Evolutionary conservation across 306 rosid species (phyloP).

Genomic region (Cucurbita argyrosperma): DNA sequence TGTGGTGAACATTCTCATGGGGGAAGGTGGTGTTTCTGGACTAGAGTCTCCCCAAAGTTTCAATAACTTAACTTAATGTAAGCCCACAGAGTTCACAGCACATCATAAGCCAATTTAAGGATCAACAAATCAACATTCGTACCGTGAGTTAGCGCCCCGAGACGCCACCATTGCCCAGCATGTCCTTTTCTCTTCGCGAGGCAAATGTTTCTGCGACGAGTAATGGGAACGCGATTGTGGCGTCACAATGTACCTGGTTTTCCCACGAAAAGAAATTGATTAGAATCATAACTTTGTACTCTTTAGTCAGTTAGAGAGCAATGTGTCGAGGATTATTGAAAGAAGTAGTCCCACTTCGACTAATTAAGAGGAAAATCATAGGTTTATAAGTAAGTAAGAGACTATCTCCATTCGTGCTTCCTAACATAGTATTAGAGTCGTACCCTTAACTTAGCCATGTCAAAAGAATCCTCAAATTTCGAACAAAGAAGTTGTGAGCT

Average conservation of each 20-base stretch:
- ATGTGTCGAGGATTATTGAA: no score
- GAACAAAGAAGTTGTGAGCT: no score
- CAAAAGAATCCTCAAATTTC: no score
- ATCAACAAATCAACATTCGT: neutral
- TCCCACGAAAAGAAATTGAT: neutral
- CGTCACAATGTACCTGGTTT: constrained; percentile 14
- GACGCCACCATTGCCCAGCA: no score
- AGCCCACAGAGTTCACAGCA: neutral
- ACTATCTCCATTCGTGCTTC: no score
- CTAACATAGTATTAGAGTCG: no score
- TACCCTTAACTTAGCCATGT: no score
- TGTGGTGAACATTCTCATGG: no score
- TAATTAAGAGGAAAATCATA: no score
- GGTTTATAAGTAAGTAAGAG: no score
- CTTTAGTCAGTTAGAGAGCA: neutral
- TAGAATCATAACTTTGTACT: neutral
- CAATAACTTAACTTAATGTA: neutral
- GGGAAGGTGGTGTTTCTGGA: neutral
- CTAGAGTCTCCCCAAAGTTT: neutral
- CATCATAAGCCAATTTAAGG: neutral
- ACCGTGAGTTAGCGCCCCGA: neutral
- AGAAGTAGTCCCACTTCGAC: no score
- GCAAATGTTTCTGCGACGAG: constrained; percentile 17
- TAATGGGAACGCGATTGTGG: constrained; percentile 12
- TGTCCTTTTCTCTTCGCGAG: constrained; percentile 3